phyloP scores from a whole-genome alignment of 1,284 basidiomycete species.

The Coriolopsis trogii region DNA sequence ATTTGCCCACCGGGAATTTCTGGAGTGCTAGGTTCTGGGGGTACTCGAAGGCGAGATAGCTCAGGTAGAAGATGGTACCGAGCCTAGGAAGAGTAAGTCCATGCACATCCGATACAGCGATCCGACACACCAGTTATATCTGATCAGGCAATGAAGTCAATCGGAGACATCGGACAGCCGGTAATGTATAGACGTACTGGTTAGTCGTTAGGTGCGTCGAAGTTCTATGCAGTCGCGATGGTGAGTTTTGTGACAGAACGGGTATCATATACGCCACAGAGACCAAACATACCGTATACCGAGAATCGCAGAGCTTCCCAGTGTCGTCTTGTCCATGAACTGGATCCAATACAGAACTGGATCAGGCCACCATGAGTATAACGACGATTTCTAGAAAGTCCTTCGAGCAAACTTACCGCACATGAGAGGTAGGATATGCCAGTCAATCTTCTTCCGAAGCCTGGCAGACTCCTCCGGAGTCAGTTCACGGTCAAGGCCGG shows the following conservation, averaged over 20 bases:
- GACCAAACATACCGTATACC: slow-evolving; percentile 54
- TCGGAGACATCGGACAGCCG: background rate
- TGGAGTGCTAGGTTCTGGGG: slow-evolving; percentile 77
- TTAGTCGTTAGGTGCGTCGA: slow-evolving; percentile 35
- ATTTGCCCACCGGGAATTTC: slow-evolving; percentile 78
- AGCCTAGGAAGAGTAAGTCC: slow-evolving; percentile 47
- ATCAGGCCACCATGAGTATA: background rate
- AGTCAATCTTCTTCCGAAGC: slow-evolving; percentile 67
- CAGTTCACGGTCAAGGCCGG: slow-evolving; percentile 43
- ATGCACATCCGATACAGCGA: background rate
- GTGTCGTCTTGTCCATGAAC: slow-evolving; percentile 76
- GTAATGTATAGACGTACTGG: slow-evolving; percentile 24
- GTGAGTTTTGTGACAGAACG: background rate
- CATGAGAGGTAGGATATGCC: slow-evolving; percentile 70
- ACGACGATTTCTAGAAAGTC: slow-evolving; percentile 26
- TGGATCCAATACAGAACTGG: slow-evolving; percentile 67
- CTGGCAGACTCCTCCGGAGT: slow-evolving; percentile 53
- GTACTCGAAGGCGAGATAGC: slow-evolving; percentile 70
- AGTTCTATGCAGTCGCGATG: slow-evolving; percentile 32
- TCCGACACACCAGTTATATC: slow-evolving; percentile 34
- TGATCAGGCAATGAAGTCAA: slow-evolving; percentile 2
- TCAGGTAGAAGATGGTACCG: slow-evolving; percentile 71
- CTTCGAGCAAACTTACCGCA: slow-evolving; percentile 50
- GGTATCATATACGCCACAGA: background rate
- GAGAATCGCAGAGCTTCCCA: slow-evolving; percentile 67